Evolutionary conservation across 2,329 filamentous ascomycete genomes (phyloP).

Genomic region (Cladophialophora psammophila): DNA sequence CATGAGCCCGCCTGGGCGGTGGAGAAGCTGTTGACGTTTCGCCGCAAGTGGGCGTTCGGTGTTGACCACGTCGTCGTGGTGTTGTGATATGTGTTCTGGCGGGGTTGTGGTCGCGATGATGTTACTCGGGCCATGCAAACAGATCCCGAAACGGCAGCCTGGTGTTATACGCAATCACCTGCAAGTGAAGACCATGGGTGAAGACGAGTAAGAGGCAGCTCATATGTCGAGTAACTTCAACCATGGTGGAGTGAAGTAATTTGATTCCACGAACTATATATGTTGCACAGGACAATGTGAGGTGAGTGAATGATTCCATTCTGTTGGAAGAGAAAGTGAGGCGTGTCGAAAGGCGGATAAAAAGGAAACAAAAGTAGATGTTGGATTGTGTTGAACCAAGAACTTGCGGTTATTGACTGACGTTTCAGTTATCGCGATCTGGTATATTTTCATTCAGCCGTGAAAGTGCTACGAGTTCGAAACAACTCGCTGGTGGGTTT

Average conservation of each 20-base stretch:
- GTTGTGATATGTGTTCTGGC: not conserved
- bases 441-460: too few relatives aligned
- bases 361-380: not conserved
- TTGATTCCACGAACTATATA: too few relatives aligned
- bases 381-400: not conserved
- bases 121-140: conserved; percentile 4
- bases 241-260: conserved; percentile 9
- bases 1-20: not conserved
- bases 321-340: not conserved
- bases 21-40: not conserved
- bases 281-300: not conserved
- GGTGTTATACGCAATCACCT: not conserved
- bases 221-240: not conserved
- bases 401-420: not conserved
- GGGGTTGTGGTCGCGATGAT: not conserved
- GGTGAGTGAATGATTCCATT: not conserved
- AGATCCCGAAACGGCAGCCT: not conserved
- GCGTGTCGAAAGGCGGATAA: not conserved
- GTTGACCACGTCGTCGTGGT: not conserved
- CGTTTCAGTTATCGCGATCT: too few relatives aligned
- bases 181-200: not conserved
- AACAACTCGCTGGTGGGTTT: too few relatives aligned
- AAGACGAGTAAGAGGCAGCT: not conserved
- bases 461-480: too few relatives aligned
- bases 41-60: not conserved